These are phyloP conservation scores for Ceriops zippeliana DNA, from an alignment of 345 rosid species.

Conservation along the genomic window DNA sequence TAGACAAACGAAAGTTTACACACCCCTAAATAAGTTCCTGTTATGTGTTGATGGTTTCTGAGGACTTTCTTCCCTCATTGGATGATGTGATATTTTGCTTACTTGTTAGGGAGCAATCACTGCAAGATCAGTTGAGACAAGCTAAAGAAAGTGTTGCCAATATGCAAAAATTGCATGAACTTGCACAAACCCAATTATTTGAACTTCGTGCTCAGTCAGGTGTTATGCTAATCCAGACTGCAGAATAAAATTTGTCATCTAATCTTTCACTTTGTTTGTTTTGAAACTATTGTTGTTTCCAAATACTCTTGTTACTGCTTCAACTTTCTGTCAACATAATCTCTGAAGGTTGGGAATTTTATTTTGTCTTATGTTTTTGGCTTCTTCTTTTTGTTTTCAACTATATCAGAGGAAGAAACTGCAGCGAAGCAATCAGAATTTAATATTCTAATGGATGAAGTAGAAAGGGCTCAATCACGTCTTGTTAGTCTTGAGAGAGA, in stretches of 20 bases:
- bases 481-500: conserved; percentile 95
- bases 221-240: conserved; percentile 28
- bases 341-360: background rate
- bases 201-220: conserved; percentile 97
- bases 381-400: conserved; percentile 6
- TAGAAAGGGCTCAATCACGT: conserved; percentile 95
- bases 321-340: background rate
- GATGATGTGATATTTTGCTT: conserved; percentile 3
- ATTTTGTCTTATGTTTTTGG: conserved; percentile 3
- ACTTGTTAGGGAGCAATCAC: conserved; percentile 67
- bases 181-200: conserved; percentile 96
- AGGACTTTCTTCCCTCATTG: background rate
- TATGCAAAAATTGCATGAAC: conserved; percentile 95
- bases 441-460: conserved; percentile 96
- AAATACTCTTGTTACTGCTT: background rate
- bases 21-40: background rate
- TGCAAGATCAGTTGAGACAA: conserved; percentile 98
- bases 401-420: conserved; percentile 73
- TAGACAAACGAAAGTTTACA: background rate
- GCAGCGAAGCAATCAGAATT: conserved; percentile 95
- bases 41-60: background rate
- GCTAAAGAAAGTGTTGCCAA: conserved; percentile 89
- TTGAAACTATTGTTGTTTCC: background rate
- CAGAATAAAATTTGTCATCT: background rate
- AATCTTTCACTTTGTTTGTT: background rate